These are phyloP conservation scores for Brettanomyces bruxellensis DNA, from an alignment of 805 yeast genomes.

Conservation along the genomic window DNA sequence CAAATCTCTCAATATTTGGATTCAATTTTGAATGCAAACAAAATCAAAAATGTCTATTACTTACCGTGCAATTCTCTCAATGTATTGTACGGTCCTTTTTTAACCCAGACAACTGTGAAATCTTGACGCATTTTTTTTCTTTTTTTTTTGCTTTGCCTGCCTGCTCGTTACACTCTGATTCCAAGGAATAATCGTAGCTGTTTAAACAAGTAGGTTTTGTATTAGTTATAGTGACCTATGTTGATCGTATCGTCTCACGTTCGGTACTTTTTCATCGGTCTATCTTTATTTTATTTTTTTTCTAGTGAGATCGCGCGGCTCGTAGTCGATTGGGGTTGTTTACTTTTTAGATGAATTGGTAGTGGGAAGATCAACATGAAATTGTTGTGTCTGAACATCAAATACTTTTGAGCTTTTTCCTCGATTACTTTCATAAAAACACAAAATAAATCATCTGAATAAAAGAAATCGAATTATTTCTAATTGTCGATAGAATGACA, in stretches of 20 bases:
- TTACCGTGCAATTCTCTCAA: constrained; percentile 44
- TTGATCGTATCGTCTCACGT: too few relatives aligned
- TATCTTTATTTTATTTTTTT: too few relatives aligned
- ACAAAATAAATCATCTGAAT: neutral
- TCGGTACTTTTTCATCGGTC: too few relatives aligned
- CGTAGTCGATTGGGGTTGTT: too few relatives aligned
- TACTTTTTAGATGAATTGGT: too few relatives aligned
- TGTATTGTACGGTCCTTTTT: constrained; percentile 67
- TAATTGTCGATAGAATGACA: constrained; percentile 26
- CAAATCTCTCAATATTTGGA: constrained; percentile 54
- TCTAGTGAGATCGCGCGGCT: too few relatives aligned
- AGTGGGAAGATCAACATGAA: too few relatives aligned
- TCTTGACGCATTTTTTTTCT: neutral
- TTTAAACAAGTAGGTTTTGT: too few relatives aligned
- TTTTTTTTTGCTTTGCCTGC: neutral
- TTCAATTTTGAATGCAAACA: constrained; percentile 86
- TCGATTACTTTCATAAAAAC: constrained; percentile 1
- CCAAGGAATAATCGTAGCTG: neutral
- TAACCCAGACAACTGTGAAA: constrained; percentile 34
- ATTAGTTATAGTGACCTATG: too few relatives aligned
- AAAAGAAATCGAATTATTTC: neutral
- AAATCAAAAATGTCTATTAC: constrained; percentile 58
- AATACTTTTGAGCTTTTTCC: neutral
- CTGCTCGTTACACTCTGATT: neutral
- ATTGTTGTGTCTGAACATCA: too few relatives aligned